phyloP scores from a whole-genome alignment of 2,329 filamentous ascomycete genomes.

The Botrytis deweyae region DNA sequence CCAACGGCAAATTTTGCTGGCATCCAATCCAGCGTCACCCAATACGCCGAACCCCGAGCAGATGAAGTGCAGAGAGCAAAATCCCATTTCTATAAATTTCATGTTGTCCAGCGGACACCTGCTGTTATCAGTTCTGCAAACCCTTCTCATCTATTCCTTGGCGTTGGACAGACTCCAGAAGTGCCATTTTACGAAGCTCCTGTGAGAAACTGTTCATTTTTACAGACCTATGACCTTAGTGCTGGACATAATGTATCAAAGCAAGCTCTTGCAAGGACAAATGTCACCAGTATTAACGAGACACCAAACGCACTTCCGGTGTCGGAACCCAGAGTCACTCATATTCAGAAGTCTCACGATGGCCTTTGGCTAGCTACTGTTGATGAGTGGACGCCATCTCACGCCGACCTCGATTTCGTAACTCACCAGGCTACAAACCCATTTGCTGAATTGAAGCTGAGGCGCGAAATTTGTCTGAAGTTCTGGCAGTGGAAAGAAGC shows the following conservation, averaged over 20 bases:
- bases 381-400: conserved; percentile 83
- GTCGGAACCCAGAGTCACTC: conserved; percentile 73
- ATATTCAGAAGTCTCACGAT: conserved; percentile 73
- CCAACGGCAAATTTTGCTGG: conserved; percentile 82
- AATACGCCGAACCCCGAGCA: conserved; percentile 51
- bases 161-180: conserved; percentile 62
- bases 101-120: conserved; percentile 47
- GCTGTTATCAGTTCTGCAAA: conserved; percentile 62
- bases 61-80: conserved; percentile 51
- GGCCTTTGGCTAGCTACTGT: conserved; percentile 89
- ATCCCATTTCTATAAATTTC: conserved; percentile 32
- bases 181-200: conserved; percentile 51
- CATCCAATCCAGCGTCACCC: conserved; percentile 65
- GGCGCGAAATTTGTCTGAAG: conserved; percentile 78
- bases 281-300: conserved; percentile 76
- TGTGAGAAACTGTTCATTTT: conserved; percentile 56
- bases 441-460: conserved; percentile 50
- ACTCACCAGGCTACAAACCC: conserved; percentile 46
- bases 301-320: conserved; percentile 70
- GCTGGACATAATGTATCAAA: conserved; percentile 75
- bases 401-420: conserved; percentile 63
- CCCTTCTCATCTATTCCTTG: conserved; percentile 64
- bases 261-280: conserved; percentile 86
- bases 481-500: conserved; percentile 75
- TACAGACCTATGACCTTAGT: conserved; percentile 87